Conservation (phyloP, 2,329 filamentous ascomycete species). For the Scedosporium aurantiacum region DNA sequence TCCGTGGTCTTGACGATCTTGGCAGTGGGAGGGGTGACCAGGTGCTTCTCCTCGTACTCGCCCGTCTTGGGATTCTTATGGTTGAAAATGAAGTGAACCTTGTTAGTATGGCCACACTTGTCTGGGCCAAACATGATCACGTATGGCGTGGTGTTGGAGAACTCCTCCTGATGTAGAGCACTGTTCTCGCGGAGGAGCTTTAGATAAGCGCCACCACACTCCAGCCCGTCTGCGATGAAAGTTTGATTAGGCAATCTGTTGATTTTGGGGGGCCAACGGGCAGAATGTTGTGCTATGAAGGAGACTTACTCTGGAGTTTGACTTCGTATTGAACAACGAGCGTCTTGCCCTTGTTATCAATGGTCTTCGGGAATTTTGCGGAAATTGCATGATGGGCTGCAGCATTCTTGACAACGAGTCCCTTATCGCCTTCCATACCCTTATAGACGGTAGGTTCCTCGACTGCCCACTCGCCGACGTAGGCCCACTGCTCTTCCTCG, state of each 20-base stretch:
- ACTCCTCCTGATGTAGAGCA: constrained; percentile 92
- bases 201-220: constrained; percentile 97
- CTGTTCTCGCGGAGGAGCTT: constrained; percentile 98
- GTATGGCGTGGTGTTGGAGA: constrained; percentile 93
- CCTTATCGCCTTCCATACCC: constrained; percentile 90
- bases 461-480: constrained; percentile 91
- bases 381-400: constrained; percentile 99
- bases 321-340: constrained; percentile 98
- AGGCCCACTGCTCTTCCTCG: constrained; percentile 76
- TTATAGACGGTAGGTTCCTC: constrained; percentile 87
- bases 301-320: constrained; percentile 81
- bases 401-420: constrained; percentile 94
- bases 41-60: constrained; percentile 99
- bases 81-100: constrained; percentile 97
- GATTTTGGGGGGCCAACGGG: background rate
- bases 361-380: constrained; percentile 91
- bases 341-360: constrained; percentile 95
- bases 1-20: constrained; percentile 85
- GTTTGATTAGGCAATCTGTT: constrained; percentile 2
- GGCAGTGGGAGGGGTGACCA: constrained; percentile 71
- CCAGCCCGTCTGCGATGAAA: constrained; percentile 61
- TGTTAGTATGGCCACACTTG: constrained; percentile 98
- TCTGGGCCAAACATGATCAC: constrained; percentile 99
- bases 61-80: constrained; percentile 99
- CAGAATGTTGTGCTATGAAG: background rate